Evolutionary conservation across 2,329 filamentous ascomycete genomes (phyloP).

Genomic region (Aspergillus oerlinghausenensis): DNA sequence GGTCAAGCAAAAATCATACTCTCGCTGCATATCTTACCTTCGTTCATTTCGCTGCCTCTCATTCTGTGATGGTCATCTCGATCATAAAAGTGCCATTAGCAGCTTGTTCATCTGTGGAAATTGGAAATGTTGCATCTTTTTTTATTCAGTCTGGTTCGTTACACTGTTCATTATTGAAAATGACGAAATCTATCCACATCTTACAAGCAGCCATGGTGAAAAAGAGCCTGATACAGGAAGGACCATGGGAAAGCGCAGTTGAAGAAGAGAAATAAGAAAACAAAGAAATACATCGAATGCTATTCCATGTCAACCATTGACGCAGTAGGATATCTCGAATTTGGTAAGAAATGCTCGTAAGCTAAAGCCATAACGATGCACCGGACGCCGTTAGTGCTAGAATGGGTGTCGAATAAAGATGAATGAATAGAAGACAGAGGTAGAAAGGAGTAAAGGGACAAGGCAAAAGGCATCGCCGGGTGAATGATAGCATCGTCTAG

Average conservation of each 20-base stretch:
- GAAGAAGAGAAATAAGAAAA: not conserved
- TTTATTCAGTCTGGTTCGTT: not conserved
- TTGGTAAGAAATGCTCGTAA: not conserved
- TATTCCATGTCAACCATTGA: constrained; percentile 4
- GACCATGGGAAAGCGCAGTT: not conserved
- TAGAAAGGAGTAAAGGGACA: not conserved
- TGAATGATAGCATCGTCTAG: constrained; percentile 13
- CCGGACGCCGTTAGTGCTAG: not conserved
- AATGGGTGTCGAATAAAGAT: not conserved
- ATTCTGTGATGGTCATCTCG: not conserved
- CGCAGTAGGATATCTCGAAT: constrained; percentile 4
- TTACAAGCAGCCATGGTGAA: not conserved
- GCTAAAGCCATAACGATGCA: not conserved
- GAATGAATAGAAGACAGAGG: constrained; percentile 1
- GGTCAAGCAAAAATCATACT: not conserved
- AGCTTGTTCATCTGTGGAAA: not conserved
- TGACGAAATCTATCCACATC: not conserved
- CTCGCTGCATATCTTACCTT: not conserved
- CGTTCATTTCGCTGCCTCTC: not conserved
- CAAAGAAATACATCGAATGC: not conserved
- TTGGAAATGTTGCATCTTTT: not conserved
- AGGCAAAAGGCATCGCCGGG: not conserved
- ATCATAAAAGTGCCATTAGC: not conserved
- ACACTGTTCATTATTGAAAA: not conserved
- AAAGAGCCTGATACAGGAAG: not conserved